Evolutionary conservation across 345 rosid genomes (phyloP).

Genomic region (Anastatica hierochuntica): DNA sequence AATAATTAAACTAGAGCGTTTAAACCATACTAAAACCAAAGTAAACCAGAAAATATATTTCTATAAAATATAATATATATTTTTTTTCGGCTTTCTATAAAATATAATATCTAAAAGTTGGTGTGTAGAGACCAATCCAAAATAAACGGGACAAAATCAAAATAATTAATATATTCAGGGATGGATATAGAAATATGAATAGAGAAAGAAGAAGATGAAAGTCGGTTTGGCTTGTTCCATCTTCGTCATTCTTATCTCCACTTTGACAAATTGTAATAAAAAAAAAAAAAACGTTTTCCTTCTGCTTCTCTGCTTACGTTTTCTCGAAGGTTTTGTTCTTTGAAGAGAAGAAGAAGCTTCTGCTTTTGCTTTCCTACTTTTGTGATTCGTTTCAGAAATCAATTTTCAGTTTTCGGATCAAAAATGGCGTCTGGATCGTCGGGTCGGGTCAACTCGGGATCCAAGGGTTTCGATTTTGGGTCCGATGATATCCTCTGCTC

Average conservation of each 20-base stretch:
- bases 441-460: slow-evolving; percentile 51
- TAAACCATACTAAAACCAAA: too few species aligned
- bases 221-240: slow-evolving; percentile 14
- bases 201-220: not conserved
- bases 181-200: not conserved
- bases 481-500: slow-evolving; percentile 98
- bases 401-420: not conserved
- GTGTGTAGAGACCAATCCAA: not conserved
- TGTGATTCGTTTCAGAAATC: not conserved
- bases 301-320: slow-evolving; percentile 5
- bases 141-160: not conserved
- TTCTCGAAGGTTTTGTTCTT: slow-evolving; percentile 14
- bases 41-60: too few species aligned
- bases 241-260: too few species aligned
- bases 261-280: too few species aligned
- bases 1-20: too few species aligned
- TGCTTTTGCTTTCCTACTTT: slow-evolving; percentile 6
- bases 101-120: too few species aligned
- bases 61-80: too few species aligned
- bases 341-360: slow-evolving; percentile 7
- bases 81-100: too few species aligned
- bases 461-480: slow-evolving; percentile 86
- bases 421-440: slow-evolving; percentile 94
- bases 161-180: not conserved
- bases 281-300: slow-evolving; percentile 4